These are phyloP conservation scores for Verticillium zaregamsianum DNA, from an alignment of 2,329 filamentous ascomycete species.

Conservation along the genomic window DNA sequence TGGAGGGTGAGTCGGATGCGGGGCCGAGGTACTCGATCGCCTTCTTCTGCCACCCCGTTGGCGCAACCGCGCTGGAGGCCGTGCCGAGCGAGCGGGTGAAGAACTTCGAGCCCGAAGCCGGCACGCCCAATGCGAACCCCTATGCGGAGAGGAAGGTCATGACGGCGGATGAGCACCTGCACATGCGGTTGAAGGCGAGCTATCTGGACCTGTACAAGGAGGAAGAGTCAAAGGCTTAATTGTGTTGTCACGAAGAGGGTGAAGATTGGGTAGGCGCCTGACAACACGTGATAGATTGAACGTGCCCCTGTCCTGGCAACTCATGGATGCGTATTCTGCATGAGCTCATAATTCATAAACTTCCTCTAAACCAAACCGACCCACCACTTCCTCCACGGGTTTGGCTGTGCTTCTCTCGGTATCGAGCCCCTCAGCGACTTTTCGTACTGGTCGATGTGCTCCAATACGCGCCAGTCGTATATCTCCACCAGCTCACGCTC, in stretches of 20 bases:
- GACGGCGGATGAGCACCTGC: constrained; percentile 61
- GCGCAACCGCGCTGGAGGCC: constrained; percentile 45
- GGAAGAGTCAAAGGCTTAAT: constrained; percentile 17
- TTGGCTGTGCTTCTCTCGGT: constrained; percentile 7
- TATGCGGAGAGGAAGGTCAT: constrained; percentile 51
- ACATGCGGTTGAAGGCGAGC: constrained; percentile 55
- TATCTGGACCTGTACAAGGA: constrained; percentile 53
- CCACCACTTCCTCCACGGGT: constrained; percentile 41
- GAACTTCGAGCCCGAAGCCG: constrained; percentile 29
- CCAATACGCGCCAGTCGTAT: constrained; percentile 44
- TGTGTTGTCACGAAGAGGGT: neutral
- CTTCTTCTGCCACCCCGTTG: constrained; percentile 64
- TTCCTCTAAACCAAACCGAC: constrained; percentile 33
- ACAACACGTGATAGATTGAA: neutral
- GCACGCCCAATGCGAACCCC: constrained; percentile 33
- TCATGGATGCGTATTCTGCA: neutral
- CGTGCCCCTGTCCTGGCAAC: neutral
- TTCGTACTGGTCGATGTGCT: constrained; percentile 35
- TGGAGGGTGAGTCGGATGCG: constrained; percentile 40
- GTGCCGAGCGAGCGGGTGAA: constrained; percentile 58
- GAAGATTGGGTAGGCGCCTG: neutral
- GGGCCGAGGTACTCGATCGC: constrained; percentile 62
- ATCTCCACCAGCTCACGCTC: constrained; percentile 33
- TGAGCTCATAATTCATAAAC: neutral
- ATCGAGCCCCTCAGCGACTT: constrained; percentile 14